These are phyloP conservation scores for Iris macrosiphon DNA, from an alignment of 106 monocot genomes.

Conservation along the genomic window DNA sequence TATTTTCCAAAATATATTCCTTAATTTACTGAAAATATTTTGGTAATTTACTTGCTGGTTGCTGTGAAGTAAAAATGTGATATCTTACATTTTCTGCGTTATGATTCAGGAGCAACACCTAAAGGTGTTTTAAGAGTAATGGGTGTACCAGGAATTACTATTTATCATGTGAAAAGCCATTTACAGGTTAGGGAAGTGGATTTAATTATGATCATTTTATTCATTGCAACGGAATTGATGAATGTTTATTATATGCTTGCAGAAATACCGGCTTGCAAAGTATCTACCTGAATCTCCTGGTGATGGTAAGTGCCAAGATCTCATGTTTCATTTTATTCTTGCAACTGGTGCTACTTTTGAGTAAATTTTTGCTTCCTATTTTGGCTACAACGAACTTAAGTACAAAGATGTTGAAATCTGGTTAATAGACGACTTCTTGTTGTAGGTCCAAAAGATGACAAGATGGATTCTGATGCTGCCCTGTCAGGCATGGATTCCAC, in stretches of 20 bases:
- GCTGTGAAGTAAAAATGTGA: too few species aligned
- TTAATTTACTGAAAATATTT: too few species aligned
- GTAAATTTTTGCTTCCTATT: too few species aligned
- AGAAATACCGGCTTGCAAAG: constrained; percentile 86
- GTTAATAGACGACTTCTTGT: neutral
- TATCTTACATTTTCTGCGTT: constrained; percentile 1
- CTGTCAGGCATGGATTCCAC: constrained; percentile 37
- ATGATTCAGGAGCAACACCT: constrained; percentile 68
- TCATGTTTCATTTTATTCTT: too few species aligned
- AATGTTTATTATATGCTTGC: constrained; percentile 9
- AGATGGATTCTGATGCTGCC: constrained; percentile 42
- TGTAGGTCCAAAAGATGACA: constrained; percentile 58
- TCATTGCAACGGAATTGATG: neutral
- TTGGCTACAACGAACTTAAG: neutral
- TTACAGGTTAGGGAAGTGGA: constrained; percentile 38
- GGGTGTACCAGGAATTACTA: constrained; percentile 77
- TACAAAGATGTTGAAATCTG: neutral
- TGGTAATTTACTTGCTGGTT: too few species aligned
- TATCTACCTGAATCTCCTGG: constrained; percentile 75
- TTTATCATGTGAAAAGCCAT: constrained; percentile 92
- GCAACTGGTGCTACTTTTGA: too few species aligned
- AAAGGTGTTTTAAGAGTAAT: constrained; percentile 82
- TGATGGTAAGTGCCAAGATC: constrained; percentile 34
- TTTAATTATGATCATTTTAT: neutral
- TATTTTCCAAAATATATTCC: too few species aligned